These are phyloP conservation scores for Colletotrichum caudatum DNA, from an alignment of 2,329 filamentous ascomycete genomes.

Conservation along the genomic window DNA sequence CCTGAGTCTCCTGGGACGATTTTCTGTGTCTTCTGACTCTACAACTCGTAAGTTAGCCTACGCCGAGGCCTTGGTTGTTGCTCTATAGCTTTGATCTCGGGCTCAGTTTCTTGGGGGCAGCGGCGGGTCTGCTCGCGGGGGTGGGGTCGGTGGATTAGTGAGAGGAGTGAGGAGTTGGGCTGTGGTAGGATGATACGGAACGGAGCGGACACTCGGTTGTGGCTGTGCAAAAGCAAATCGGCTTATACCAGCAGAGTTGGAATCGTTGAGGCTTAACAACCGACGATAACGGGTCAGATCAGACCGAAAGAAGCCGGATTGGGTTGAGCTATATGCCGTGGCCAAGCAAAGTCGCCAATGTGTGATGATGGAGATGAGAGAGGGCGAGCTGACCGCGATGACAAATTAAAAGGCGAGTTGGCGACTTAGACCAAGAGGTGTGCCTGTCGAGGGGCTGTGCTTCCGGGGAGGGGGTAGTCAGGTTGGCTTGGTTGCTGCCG, in stretches of 20 bases:
- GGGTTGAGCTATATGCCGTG: not conserved
- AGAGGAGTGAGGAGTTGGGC: not conserved
- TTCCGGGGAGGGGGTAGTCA: not conserved
- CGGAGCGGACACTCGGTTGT: slow-evolving; percentile 29
- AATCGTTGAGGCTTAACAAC: not conserved
- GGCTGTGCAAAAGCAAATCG: slow-evolving; percentile 38
- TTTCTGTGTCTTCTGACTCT: not conserved
- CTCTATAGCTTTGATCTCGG: not conserved
- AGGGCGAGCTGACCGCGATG: not conserved
- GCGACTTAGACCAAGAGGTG: slow-evolving; percentile 3
- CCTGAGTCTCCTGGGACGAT: not conserved
- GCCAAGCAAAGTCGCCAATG: not conserved
- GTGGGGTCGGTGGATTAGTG: not conserved
- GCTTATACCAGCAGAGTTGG: not conserved
- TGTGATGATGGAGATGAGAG: not conserved
- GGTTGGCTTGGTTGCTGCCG: not conserved
- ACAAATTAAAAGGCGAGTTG: slow-evolving; percentile 3
- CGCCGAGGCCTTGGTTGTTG: not conserved
- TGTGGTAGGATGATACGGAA: slow-evolving; percentile 31
- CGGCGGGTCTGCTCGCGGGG: slow-evolving; percentile 11
- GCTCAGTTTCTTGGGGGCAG: not conserved
- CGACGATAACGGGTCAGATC: not conserved
- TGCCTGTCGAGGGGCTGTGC: not conserved
- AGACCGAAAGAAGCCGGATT: not conserved
- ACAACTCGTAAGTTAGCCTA: not conserved